These are phyloP conservation scores for Zygnema cylindricum DNA, from an alignment of 139 green algal species.

Conservation along the genomic window DNA sequence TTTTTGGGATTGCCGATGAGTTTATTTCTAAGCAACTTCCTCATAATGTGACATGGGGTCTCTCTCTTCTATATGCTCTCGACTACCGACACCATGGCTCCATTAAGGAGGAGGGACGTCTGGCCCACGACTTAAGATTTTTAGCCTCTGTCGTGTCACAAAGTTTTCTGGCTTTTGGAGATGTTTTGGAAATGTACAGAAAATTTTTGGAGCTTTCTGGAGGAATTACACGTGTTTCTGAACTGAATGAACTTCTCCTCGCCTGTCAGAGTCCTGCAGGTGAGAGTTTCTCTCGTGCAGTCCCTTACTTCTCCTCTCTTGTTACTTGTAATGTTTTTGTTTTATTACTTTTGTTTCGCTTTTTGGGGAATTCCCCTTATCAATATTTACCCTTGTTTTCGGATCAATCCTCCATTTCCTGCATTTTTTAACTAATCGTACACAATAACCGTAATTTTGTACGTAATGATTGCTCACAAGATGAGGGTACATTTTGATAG, in stretches of 20 bases:
- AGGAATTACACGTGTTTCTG: constrained; percentile 63
- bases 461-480: too few species aligned
- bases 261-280: constrained; percentile 16
- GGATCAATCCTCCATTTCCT: too few species aligned
- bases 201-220: constrained; percentile 75
- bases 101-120: constrained; percentile 59
- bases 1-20: constrained; percentile 76
- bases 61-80: constrained; percentile 78
- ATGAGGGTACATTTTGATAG: too few species aligned
- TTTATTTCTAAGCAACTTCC: constrained; percentile 84
- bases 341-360: too few species aligned
- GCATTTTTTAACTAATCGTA: too few species aligned
- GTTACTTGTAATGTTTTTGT: too few species aligned
- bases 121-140: constrained; percentile 80
- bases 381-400: too few species aligned
- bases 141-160: constrained; percentile 79
- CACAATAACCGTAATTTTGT: too few species aligned
- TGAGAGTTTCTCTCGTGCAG: too few species aligned
- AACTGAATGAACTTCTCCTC: constrained; percentile 51
- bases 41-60: constrained; percentile 80
- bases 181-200: constrained; percentile 73
- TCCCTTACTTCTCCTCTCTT: too few species aligned
- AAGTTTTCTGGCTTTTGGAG: constrained; percentile 78
- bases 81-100: constrained; percentile 51
- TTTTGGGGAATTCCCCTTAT: too few species aligned